These are phyloP conservation scores for Alternaria postmessia DNA, from an alignment of 2,329 filamentous ascomycete genomes.

Conservation along the genomic window DNA sequence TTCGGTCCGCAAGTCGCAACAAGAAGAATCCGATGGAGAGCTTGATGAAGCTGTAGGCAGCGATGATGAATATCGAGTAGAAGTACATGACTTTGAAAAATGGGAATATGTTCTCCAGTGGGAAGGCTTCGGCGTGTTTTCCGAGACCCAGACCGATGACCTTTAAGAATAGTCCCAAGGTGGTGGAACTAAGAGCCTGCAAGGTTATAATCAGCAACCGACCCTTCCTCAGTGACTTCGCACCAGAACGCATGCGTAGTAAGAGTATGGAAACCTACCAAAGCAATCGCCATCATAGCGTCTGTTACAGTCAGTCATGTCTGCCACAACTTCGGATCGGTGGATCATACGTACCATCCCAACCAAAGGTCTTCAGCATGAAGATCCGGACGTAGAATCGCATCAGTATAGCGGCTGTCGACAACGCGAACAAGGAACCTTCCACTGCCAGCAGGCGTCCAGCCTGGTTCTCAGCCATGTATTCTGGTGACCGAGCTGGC, in stretches of 20 bases:
- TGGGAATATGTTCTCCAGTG: constrained; percentile 37
- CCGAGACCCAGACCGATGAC: constrained; percentile 55
- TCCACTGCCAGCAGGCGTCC: constrained; percentile 52
- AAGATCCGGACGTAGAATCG: constrained; percentile 32
- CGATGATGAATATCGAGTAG: constrained; percentile 58
- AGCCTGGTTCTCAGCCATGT: constrained; percentile 49
- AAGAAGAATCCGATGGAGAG: constrained; percentile 59
- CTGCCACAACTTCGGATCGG: not conserved
- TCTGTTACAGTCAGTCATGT: constrained; percentile 27
- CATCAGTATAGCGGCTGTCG: constrained; percentile 22
- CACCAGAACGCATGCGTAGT: not conserved
- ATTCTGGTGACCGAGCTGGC: constrained; percentile 33
- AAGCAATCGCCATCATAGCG: constrained; percentile 50
- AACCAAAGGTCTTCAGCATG: constrained; percentile 33
- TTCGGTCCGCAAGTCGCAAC: constrained; percentile 51
- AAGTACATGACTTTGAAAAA: constrained; percentile 53
- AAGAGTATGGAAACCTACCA: constrained; percentile 16
- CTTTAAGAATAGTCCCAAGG: constrained; percentile 28
- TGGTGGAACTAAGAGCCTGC: constrained; percentile 25
- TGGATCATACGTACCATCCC: constrained; percentile 24
- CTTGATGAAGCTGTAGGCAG: constrained; percentile 57
- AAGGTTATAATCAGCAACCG: not conserved
- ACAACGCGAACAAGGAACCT: constrained; percentile 49
- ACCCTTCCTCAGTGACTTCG: not conserved
- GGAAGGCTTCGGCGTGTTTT: constrained; percentile 50